Evolutionary conservation across 108 stramenopile genomes (phyloP), one percentile per base, ranked within the genome.

Genomic region (Epithemia pelagica): DNA sequence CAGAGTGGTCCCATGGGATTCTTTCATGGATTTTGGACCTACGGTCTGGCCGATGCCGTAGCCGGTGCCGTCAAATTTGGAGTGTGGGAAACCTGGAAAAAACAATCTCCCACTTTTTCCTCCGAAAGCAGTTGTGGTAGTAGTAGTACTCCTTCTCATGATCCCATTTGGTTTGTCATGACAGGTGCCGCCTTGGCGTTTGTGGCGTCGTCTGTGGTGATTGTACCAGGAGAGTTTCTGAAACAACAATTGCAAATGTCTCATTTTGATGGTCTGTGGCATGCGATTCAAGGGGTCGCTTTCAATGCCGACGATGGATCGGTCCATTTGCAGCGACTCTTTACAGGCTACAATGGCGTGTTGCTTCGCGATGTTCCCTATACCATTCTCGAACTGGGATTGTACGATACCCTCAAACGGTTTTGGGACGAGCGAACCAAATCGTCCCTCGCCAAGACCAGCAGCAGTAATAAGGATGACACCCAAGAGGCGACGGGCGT

Each of bases 171-270:
- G 25, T 28, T 7, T 61, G 37, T 46, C 15, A 76, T 75, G 58
- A 59, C 53, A 2, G 70, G 67, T 37, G 82, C 79, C 5, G 82
- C 73, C 19, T 64, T 62, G 2, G 79, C 82, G 19, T 78, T 79
- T 31, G 20, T 84, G 0, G 72, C 79, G 7, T 71, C 64, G 28
- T 73, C 71, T 58, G 52, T 84, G n/a, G 71, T 84, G 5, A 31
- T 79, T n/a, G 75, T 80, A 15, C 82, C 82, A 25, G 78, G 78
- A 8, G 82, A 84, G 58, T 62, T 84, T n/a, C 27, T 84, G n/a
- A 84, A 84, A 66, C 79, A 79, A 59, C 73, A 72, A 26, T 55
- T 84, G 46, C 82, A 84, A 68, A 72, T 77, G 65, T 78, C 76
- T 27, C 30, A 67, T 2, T 64, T 57, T 30, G 8, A 59, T 10